These are phyloP conservation scores for Lobulomyces angularis DNA, from an alignment of 192 early-diverging fungal genomes.

Conservation along the genomic window DNA sequence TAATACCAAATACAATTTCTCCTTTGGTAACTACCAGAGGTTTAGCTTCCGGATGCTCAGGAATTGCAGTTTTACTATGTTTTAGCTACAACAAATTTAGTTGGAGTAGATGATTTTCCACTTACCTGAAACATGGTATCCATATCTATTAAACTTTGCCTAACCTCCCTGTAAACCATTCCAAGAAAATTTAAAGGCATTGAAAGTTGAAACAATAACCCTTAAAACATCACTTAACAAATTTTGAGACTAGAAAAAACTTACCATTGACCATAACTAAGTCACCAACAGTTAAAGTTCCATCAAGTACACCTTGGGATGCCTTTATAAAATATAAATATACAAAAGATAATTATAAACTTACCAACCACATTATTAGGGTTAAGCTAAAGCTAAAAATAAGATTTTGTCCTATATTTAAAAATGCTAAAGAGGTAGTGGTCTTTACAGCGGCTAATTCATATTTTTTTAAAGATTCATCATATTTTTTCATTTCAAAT, in stretches of 20 bases:
- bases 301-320: conserved; percentile 66
- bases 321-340: too few relatives aligned
- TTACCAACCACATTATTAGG: conserved; percentile 92
- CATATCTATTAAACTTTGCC: conserved; percentile 94
- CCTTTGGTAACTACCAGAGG: conserved; percentile 13
- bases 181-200: conserved; percentile 97
- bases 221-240: too few relatives aligned
- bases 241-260: too few relatives aligned
- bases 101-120: too few relatives aligned
- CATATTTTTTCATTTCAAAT: conserved; percentile 82
- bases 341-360: too few relatives aligned
- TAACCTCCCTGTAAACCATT: conserved; percentile 90
- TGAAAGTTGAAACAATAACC: conserved; percentile 94
- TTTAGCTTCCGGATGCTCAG: conserved; percentile 14
- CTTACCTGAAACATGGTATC: conserved; percentile 84
- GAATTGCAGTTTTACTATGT: conserved; percentile 36
- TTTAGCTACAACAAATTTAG: too few relatives aligned
- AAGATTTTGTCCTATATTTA: conserved; percentile 91
- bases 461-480: conserved; percentile 76
- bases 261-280: conserved; percentile 97
- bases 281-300: conserved; percentile 86
- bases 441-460: conserved; percentile 89
- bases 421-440: conserved; percentile 68
- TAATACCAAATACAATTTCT: neutral
- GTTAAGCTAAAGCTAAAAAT: conserved; percentile 92